Conservation (phyloP, 305 asterid genomes). For the Ilex paraguariensis region DNA sequence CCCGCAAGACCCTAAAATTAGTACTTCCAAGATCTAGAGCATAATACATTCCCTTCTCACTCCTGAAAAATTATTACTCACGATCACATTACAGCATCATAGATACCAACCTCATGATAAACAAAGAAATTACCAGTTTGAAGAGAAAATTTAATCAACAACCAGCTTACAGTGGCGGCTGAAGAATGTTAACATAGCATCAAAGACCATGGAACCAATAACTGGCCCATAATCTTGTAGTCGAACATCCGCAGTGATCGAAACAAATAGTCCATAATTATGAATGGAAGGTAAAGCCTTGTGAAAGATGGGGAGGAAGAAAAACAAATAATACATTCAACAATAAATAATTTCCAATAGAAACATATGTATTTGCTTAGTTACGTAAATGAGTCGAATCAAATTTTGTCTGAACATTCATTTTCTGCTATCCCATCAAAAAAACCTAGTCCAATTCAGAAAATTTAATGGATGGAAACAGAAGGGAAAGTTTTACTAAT, state of each 20-base stretch:
- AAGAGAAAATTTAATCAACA: not conserved
- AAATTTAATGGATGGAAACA: not conserved
- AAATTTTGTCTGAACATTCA: too few relatives aligned
- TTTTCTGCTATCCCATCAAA: too few relatives aligned
- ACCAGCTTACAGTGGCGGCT: not conserved
- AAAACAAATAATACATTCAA: too few relatives aligned
- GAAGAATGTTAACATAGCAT: not conserved
- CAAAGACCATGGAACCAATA: not conserved
- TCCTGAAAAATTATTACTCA: conserved; percentile 29
- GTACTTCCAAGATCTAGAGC: conserved; percentile 84
- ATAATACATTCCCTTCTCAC: conserved; percentile 60
- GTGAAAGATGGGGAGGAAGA: too few relatives aligned
- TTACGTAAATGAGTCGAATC: too few relatives aligned
- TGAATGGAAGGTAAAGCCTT: too few relatives aligned
- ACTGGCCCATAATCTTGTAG: too few relatives aligned
- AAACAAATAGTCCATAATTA: too few relatives aligned
- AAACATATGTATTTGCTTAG: too few relatives aligned
- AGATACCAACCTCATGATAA: not conserved
- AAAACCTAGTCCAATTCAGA: too few relatives aligned
- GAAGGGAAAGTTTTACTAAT: not conserved
- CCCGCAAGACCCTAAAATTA: conserved; percentile 68
- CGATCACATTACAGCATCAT: not conserved
- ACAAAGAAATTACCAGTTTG: not conserved
- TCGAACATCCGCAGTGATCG: too few relatives aligned
- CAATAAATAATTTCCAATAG: too few relatives aligned